Evolutionary conservation across 805 yeast genomes (phyloP).

Genomic region (Blastobotrys americana): DNA sequence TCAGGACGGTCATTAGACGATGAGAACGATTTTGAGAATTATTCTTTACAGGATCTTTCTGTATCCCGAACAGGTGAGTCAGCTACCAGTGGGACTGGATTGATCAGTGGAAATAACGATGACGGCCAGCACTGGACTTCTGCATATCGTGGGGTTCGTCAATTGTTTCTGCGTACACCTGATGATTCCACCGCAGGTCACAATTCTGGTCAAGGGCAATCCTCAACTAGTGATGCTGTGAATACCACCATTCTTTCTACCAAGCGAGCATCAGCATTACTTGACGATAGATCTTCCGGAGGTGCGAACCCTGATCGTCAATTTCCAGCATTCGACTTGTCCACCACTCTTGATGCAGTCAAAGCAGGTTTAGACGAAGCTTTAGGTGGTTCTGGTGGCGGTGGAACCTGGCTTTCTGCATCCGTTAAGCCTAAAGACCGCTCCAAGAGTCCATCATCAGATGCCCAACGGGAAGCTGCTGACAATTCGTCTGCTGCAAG

Average conservation of each 20-base stretch:
- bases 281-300: not conserved
- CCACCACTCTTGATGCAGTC: slow-evolving; percentile 5
- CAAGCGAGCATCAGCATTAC: not conserved
- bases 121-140: not conserved
- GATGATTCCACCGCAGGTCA: not conserved
- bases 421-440: not conserved
- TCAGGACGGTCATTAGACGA: no score
- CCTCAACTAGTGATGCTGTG: not conserved
- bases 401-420: slow-evolving; percentile 15
- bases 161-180: slow-evolving; percentile 10
- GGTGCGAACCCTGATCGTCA: no score
- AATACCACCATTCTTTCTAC: not conserved
- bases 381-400: slow-evolving; percentile 16
- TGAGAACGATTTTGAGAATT: no score
- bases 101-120: not conserved
- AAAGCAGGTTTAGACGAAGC: slow-evolving; percentile 18
- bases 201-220: not conserved
- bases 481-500: not conserved
- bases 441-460: not conserved
- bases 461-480: not conserved
- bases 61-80: not conserved
- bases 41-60: not conserved
- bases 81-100: not conserved
- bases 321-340: slow-evolving; percentile 1
- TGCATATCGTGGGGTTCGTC: slow-evolving; percentile 10